Base-by-base conservation (phyloP, 2,329 filamentous ascomycete species). In the Rhinocladiella mackenziei region DNA sequence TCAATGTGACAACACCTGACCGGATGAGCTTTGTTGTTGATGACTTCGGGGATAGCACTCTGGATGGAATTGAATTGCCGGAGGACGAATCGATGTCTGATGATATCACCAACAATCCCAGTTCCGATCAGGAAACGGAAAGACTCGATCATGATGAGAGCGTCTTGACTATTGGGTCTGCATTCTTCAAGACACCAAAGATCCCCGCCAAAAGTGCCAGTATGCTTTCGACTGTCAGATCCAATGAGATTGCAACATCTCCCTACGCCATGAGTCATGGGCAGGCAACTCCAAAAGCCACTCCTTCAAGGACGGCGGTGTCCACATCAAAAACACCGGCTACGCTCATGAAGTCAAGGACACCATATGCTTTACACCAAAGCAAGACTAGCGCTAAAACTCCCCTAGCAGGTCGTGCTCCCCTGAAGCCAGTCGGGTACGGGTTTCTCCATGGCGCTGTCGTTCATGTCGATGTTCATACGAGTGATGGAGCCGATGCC, bases 391-490 rank as follows among this genome's bases (percentile, higher is more conserved):
- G 41, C 7, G 46, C 45, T 8, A 50, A 42, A 17, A 36, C 43
- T 9, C 32, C 43, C n/a, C 43, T 33, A 9, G 23, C 33, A 1
- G 13, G 34, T 28, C 53, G 55, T 9, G 50, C 53, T 18, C 55
- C 55, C 10, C 43, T 57, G n/a, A 49, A 43, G 14, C 11, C 44
- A 3, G 45, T 54, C 14, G 47, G 57, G 6, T 53, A 57, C 15
- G 58, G 60, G 9, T 60, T 85, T 3, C 72, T 91, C 2, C 74
- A 76, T 14, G 88, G 87, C 1, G 84, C 81, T 11, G 78, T 88
- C 2, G 84, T 92, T 3, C 88, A 82, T 60, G 85, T 92, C 2
- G 88, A 95, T 62, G 86, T 94, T 2, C 80, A 87, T 60, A 89
- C 86, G 1, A 84, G 78, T 6, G 85, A 92, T 58, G 88, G 88